Conservation (phyloP, 2,329 filamentous ascomycete species). For the Fusarium miscanthi region DNA sequence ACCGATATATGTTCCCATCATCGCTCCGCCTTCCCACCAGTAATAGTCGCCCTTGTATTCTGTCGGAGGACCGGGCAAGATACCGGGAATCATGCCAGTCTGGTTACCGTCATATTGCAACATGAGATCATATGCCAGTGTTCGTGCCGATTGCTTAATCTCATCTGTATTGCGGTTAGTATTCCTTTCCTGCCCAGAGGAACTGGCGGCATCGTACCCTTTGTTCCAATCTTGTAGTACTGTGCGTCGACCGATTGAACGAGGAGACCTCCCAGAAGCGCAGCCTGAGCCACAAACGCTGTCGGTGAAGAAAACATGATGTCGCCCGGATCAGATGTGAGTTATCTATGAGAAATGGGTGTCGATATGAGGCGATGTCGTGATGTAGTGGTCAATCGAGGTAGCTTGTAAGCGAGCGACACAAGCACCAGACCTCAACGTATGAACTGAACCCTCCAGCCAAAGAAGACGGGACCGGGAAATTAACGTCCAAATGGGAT, state of each 20-base stretch:
- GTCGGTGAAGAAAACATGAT: conserved; percentile 13
- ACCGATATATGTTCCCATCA: conserved; percentile 74
- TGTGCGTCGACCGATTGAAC: conserved; percentile 39
- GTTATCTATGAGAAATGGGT: not conserved
- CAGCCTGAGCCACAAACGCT: conserved; percentile 19
- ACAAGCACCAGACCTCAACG: conserved; percentile 10
- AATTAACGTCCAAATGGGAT: not conserved
- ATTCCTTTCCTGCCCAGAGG: rapidly evolving
- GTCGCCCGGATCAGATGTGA: not conserved
- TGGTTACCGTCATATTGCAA: conserved; percentile 63
- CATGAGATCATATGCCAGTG: conserved; percentile 63
- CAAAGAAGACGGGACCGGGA: conserved; percentile 2
- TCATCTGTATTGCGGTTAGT: conserved; percentile 49
- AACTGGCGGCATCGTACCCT: conserved; percentile 35
- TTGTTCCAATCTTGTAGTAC: conserved; percentile 46
- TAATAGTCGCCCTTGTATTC: conserved; percentile 67
- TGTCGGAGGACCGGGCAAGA: conserved; percentile 65
- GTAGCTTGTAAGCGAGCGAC: conserved; percentile 31
- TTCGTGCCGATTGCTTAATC: conserved; percentile 59
- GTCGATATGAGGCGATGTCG: not conserved
- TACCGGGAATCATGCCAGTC: conserved; percentile 65
- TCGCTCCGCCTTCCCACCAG: conserved; percentile 79
- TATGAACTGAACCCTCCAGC: not conserved
- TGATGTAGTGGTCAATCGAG: not conserved
- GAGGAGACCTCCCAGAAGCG: conserved; percentile 31